Evolutionary conservation across 805 yeast species (phyloP), one percentile per base, ranked within the genome.

Genomic region (Saturnispora hagleri): DNA sequence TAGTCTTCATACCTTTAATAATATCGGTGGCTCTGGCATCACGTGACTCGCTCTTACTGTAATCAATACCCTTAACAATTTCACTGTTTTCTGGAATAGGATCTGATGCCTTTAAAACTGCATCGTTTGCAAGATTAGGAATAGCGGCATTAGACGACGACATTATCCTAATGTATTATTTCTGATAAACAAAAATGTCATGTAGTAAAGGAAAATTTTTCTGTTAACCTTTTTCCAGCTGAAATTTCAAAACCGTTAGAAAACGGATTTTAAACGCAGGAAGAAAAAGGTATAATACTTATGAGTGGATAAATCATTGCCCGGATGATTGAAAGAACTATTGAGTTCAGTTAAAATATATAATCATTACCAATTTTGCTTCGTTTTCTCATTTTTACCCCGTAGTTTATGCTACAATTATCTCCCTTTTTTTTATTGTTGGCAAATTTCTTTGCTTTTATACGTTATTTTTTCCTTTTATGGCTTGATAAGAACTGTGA

Each of bases 41-140:
- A 59, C 77, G 78, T 51, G 91, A 86, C 48, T 77, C 79, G 42
- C 86, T 84, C 60, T 81, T 76, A 45, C 91, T 82, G 70, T 91
- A 93, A 69, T 93, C 97, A 48, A 93, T 81, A 52, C 99, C 99
- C 52, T 79, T 73, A 26, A 95, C 97, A 62, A 82, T 76, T 27
- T 80, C 82, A 53, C 87, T 86, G 58, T 80, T 81, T 31, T 79
- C 86, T 8, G 96, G 95, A 47, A 90, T 89, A 2, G 95, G 90
- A 12, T 75, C 89, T 3, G 97, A 89, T 51, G 81, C 82, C 65
- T 84, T 86, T 48, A 93, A 75, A 31, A 93, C 98, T 9, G 98
- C 98, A 57, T 89, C 97, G 3, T 91, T 76, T 13, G 96, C 91
- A 41, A 87, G 67, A 6, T 75, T 80, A 36, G 97, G 97, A 41